These are phyloP conservation scores for Nicotiana noctiflora DNA, from an alignment of 257 asterid genomes.

Conservation along the genomic window DNA sequence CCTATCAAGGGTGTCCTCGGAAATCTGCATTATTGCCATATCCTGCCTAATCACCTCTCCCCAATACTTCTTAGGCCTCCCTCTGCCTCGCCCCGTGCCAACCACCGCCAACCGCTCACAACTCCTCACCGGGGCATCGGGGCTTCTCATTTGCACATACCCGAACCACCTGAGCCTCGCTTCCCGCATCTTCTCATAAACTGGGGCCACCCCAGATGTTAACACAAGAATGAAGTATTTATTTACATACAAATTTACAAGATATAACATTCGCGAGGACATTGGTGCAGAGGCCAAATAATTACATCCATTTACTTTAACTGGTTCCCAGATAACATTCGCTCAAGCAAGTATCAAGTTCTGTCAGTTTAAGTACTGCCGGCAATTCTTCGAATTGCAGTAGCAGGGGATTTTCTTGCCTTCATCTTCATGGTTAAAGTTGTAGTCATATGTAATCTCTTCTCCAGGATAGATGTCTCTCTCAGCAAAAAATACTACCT, in stretches of 20 bases:
- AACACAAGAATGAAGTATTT: neutral
- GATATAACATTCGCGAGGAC: neutral
- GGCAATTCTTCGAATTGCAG: conserved; percentile 50
- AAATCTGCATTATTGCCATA: too few species aligned
- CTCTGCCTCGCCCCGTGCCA: too few species aligned
- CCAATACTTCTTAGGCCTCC: too few species aligned
- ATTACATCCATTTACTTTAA: neutral
- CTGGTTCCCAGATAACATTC: neutral
- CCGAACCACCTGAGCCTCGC: too few species aligned
- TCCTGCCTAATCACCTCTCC: too few species aligned
- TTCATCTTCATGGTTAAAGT: conserved; percentile 63
- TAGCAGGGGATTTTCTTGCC: conserved; percentile 51
- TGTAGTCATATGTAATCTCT: conserved; percentile 67
- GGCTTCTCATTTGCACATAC: too few species aligned
- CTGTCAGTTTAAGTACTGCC: conserved; percentile 44
- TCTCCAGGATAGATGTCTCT: conserved; percentile 71
- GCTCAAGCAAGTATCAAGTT: neutral
- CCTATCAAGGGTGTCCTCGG: too few species aligned
- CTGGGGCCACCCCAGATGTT: too few species aligned
- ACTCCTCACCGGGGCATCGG: too few species aligned
- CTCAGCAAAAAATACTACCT: conserved; percentile 58
- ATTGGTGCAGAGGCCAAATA: neutral
- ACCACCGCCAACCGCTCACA: too few species aligned
- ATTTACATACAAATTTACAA: neutral
- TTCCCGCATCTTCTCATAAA: too few species aligned